Base-by-base conservation (phyloP, 2,329 filamentous ascomycete genomes). In the Daldinia sp. region DNA sequence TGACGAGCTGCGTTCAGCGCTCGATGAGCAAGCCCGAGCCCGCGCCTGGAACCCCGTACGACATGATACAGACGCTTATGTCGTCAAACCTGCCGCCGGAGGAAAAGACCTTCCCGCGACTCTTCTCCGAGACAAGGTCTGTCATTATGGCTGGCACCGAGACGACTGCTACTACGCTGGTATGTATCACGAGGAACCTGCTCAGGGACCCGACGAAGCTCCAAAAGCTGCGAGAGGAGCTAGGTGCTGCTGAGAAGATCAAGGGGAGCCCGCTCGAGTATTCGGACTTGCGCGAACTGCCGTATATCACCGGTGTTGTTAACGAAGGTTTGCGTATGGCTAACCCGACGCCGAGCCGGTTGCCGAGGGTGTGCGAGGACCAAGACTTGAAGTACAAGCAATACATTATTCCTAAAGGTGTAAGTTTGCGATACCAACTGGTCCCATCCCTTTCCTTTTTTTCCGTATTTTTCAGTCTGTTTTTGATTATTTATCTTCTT, bases 61-160 rank as follows among this genome's bases (percentile, higher is more conserved):
- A 74, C 63, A 73, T 74, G 68, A 63, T 74, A 26, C 73, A 74
- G 66, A 73, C 67, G 18, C 61, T 74, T 0, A 50, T 75, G 42
- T 56, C 65, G 1, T 74, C 73, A 4, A 58, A 51, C 39, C 69
- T 73, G 9, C 70, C 72, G 9, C 10, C 65, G 15, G 64, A 72
- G 28, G 73, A 75, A 56, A 74, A 75, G 70, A 73, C 71, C 1
- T 74, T 75, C 39, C 68, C 70, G 18, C 71, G 73, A 2, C 71
- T 75, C 1, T 74, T 75, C 59, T 72, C 72, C 20, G 73, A 74
- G 56, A 72, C 61, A 13, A 68, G 73, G 10, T 74, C 72, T 26
- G 69, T 75, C 35, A 74, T 74, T 61, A 74, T 73, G 73, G 72
- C 73, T 0, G 73, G 72, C 9, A 75, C 73, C 7, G 73, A 74